These are phyloP conservation scores for Hibiscus syriacus DNA, from an alignment of 345 rosid species.

Conservation along the genomic window DNA sequence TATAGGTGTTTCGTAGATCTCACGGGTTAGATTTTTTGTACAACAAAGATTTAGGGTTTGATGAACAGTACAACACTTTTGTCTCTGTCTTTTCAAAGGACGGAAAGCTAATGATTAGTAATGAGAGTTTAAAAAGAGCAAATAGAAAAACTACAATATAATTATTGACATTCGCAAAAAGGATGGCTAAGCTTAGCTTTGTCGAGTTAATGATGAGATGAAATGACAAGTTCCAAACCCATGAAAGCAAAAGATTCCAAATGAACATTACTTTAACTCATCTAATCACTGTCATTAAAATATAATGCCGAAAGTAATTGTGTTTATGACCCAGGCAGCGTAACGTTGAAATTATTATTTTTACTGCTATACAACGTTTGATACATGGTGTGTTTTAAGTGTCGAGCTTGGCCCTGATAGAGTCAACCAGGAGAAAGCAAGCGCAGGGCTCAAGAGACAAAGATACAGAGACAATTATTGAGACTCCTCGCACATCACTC, in stretches of 20 bases:
- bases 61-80: neutral
- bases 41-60: conserved; percentile 3
- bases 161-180: conserved; percentile 14
- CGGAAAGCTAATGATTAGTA: conserved; percentile 17
- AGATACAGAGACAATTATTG: conserved; percentile 45
- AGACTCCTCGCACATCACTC: conserved; percentile 28
- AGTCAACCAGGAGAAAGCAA: conserved; percentile 31
- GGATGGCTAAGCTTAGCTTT: conserved; percentile 17
- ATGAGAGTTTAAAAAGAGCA: conserved; percentile 5
- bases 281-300: too few species aligned
- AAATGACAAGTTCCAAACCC: neutral
- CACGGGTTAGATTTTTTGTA: neutral
- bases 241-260: neutral
- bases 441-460: conserved; percentile 88
- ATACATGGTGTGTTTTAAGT: too few species aligned
- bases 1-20: conserved; percentile 9
- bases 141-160: neutral
- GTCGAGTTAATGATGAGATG: neutral
- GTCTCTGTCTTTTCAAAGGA: conserved; percentile 2
- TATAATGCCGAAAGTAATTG: neutral
- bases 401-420: too few species aligned
- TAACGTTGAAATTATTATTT: neutral
- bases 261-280: too few species aligned
- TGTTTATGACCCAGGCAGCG: neutral
- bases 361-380: neutral